Conservation (phyloP, 129 eudicot genomes). For the Flaveria linearis region DNA sequence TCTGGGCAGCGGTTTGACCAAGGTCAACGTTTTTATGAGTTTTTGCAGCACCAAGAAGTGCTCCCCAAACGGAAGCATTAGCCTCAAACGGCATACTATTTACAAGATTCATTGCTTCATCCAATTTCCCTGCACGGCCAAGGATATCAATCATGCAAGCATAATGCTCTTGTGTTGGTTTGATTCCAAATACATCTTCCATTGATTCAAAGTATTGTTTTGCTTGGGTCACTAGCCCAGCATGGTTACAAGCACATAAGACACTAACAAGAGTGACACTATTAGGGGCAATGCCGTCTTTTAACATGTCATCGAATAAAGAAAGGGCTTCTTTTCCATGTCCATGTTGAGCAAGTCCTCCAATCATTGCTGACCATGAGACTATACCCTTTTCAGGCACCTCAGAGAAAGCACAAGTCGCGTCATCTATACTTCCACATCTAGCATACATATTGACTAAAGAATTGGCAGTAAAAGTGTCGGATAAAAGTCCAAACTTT, state of each 20-base stretch:
- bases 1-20: constrained; percentile 68
- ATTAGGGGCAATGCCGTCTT: constrained; percentile 62
- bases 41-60: constrained; percentile 89
- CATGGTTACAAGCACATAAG: constrained; percentile 81
- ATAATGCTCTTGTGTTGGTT: constrained; percentile 81
- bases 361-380: constrained; percentile 89
- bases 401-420: constrained; percentile 57
- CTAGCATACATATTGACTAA: constrained; percentile 90
- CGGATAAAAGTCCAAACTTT: constrained; percentile 62
- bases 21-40: constrained; percentile 74
- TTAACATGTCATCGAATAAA: constrained; percentile 64
- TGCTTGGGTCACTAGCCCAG: constrained; percentile 73
- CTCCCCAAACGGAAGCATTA: constrained; percentile 81
- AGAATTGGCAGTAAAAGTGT: constrained; percentile 72
- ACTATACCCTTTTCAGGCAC: constrained; percentile 64
- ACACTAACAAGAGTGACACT: constrained; percentile 83
- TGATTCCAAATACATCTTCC: constrained; percentile 52
- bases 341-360: constrained; percentile 92
- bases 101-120: constrained; percentile 68
- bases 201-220: constrained; percentile 58
- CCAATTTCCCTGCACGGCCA: constrained; percentile 68
- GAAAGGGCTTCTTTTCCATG: constrained; percentile 69
- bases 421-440: constrained; percentile 83
- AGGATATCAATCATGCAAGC: constrained; percentile 91
- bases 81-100: constrained; percentile 82